Conservation (phyloP, 805 yeast genomes). For the Ogataea sp. region DNA sequence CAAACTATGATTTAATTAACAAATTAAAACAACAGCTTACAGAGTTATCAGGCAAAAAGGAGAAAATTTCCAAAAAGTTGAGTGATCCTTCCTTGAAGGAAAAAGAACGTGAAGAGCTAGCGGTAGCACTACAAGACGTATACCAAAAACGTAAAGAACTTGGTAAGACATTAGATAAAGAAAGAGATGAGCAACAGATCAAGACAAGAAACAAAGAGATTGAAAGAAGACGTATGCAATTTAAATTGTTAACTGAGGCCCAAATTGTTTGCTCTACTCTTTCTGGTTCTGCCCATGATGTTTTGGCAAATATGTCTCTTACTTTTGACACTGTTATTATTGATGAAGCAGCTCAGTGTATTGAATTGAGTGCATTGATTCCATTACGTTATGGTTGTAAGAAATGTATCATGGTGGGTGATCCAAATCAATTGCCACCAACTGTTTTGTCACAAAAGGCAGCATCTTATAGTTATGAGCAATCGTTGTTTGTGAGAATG, state of each 20-base stretch:
- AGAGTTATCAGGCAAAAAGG: slow-evolving; percentile 49
- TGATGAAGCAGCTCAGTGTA: slow-evolving; percentile 98
- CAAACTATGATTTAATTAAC: slow-evolving; percentile 31
- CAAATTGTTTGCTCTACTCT: slow-evolving; percentile 86
- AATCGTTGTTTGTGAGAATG: slow-evolving; percentile 91
- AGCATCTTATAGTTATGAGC: slow-evolving; percentile 71
- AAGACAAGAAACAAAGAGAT: slow-evolving; percentile 70
- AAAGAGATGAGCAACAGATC: slow-evolving; percentile 64
- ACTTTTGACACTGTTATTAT: slow-evolving; percentile 85
- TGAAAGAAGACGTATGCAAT: slow-evolving; percentile 68
- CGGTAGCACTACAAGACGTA: slow-evolving; percentile 45
- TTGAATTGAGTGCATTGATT: slow-evolving; percentile 83
- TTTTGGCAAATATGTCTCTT: slow-evolving; percentile 64
- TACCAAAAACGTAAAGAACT: slow-evolving; percentile 56
- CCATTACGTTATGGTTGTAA: slow-evolving; percentile 89
- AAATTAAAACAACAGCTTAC: slow-evolving; percentile 42
- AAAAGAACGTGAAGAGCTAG: slow-evolving; percentile 40
- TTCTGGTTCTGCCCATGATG: slow-evolving; percentile 91
- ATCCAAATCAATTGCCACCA: slow-evolving; percentile 96
- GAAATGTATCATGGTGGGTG: slow-evolving; percentile 95
- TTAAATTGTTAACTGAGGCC: slow-evolving; percentile 60
- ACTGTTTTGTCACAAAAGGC: slow-evolving; percentile 91
- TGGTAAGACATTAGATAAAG: slow-evolving; percentile 68
- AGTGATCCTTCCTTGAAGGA: slow-evolving; percentile 19
- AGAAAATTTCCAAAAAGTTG: slow-evolving; percentile 37